These are phyloP conservation scores for Mycena venus DNA, from an alignment of 768 basidiomycete genomes.

Conservation along the genomic window DNA sequence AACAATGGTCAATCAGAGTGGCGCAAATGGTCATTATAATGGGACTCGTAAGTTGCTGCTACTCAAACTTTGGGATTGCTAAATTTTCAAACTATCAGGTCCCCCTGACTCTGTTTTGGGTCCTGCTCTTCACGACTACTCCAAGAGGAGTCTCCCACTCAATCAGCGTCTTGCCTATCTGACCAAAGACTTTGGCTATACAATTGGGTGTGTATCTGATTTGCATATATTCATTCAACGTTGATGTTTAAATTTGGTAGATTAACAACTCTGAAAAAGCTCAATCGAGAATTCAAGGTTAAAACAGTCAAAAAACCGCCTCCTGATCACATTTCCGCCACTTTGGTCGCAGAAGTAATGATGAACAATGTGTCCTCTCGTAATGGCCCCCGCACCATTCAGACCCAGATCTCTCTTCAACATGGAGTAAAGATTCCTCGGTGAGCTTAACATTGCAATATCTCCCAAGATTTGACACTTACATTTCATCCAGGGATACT, in stretches of 20 bases:
- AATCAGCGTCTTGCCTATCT: background rate
- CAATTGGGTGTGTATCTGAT: background rate
- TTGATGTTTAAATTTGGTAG: background rate
- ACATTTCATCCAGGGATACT: background rate
- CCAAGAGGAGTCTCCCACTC: background rate
- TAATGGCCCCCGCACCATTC: slow-evolving; percentile 1
- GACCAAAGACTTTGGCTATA: slow-evolving; percentile 15
- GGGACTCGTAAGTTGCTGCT: slow-evolving; percentile 5
- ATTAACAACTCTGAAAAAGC: no score
- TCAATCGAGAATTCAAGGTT: background rate
- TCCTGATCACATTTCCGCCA: background rate
- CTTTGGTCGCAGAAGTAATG: no score
- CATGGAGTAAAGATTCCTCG: slow-evolving; percentile 1
- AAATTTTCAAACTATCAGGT: no score
- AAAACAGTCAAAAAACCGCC: background rate
- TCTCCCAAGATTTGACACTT: background rate
- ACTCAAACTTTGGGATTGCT: no score
- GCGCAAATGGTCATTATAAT: no score
- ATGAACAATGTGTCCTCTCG: background rate
- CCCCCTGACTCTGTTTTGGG: background rate
- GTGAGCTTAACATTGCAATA: background rate
- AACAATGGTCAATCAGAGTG: slow-evolving; percentile 1
- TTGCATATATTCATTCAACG: no score
- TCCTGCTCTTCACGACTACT: no score
- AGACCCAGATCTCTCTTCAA: no score